Base-by-base conservation (phyloP, 2,329 filamentous ascomycete species). In the Clonostachys chloroleuca region DNA sequence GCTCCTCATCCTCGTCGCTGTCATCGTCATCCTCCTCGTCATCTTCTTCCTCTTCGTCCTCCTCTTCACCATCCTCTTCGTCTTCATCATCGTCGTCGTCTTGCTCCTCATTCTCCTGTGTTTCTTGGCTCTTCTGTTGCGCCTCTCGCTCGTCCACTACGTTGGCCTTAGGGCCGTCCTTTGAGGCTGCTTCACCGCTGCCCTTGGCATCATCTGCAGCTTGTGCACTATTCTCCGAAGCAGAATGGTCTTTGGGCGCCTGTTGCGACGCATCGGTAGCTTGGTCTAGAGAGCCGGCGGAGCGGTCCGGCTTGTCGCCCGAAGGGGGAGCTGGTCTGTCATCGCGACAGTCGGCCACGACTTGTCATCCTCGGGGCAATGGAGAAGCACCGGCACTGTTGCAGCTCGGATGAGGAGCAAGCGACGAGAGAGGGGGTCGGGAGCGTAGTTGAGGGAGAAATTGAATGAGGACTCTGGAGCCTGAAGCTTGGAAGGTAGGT, bases 1-100 rank as follows among this genome's bases (percentile, higher is more conserved):
- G 95, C 67, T 97, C 92, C 16, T 97, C 92, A 6, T 96, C 92
- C 4, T 94, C 91, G 0, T 92, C 89, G 0, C 95, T 89, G 0
- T 87, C 84, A 0, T 88, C 86, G 0, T 90, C 86, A 0, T 84
- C 83, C 0, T 83, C 80, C 0, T 84, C 81, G 0, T 82, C 80
- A 0, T 82, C 79, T 0, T 74, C 74, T 0, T 73, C 74, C 0
- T 73, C 68, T 0, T 68, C 70, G 0, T 69, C 70, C 0, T 72
- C 70, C 0, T 71, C 72, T 0, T 73, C 75, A 0, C 73, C 71
- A 0, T 75, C 75, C 0, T 70, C 68, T 0, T 67, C 66, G 0
- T 66, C 65, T 0, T 68, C 63, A 0, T 62, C 63, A 0, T 56
- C 58, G 12, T 56, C 60, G 0, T 59, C 58, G 1, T 51, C 58